Evolutionary conservation across 2,329 filamentous ascomycete species (phyloP), one percentile per base, ranked within the genome.

Genomic region (Aspergillus glaucus): DNA sequence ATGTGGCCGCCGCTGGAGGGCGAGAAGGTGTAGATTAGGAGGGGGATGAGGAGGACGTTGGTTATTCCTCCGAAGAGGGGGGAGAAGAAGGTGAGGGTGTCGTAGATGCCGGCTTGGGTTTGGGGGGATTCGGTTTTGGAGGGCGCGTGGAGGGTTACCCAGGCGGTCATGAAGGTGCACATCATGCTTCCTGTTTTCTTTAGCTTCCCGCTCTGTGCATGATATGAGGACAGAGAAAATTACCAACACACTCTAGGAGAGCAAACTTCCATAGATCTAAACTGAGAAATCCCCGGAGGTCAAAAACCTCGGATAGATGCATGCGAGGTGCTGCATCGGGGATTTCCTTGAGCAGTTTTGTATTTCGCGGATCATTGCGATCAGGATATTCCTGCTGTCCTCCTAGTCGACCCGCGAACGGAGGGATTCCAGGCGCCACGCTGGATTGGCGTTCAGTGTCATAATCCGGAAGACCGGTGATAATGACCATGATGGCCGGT

Each of bases 1-100:
- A 80, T 61, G 55, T 80, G 78, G 1, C 73, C 77, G 36, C 78
- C 76, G 3, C 73, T 75, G 0, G 73, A 71, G 0, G 76, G 72
- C 4, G 69, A 73, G 12, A 74, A 72, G 7, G 71, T 71, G 53
- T 73, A 78, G 43, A 80, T 77, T 55, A 79, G 74, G 1, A 77
- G 56, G 1, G 75, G 61, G 14, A 78, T 61, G 43, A 75, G 54
- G 19, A 72, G 52, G 9, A 65, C 58, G 50, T 69, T 77, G 48
- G 65, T 64, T 34, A 76, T 60, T 12, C 68, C 66, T 14, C 63
- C 67, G 49, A 72, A 54, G 39, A 65, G 47, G 39, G 66, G 56
- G 44, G 63, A 59, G 51, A 64, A 50, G 52, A 64, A 61, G 54
- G 53, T 53, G 4, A 58, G 44, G 6, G 60, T 64, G 42, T 48